Evolutionary conservation across 2,329 filamentous ascomycete species (phyloP), one percentile per base, ranked within the genome.

Genomic region (Colletotrichum noveboracense): DNA sequence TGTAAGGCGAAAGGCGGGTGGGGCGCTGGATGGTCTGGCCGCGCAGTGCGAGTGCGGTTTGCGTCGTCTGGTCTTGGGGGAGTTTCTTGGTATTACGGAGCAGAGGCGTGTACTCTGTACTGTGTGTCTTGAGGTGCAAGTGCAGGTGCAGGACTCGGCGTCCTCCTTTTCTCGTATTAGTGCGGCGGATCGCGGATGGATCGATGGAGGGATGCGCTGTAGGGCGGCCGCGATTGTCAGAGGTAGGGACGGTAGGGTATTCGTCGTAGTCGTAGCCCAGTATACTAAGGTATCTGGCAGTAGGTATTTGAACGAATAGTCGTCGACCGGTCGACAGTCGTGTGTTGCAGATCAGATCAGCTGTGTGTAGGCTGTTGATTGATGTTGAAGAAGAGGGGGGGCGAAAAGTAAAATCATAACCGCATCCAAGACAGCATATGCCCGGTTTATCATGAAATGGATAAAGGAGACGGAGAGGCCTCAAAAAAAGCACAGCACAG

Each of bases 21-120:
- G 34, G 66, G 32, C 55, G 21, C 34, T 55, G 55, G 14, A 32
- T 18, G 66, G 55, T 69, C 66, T 69, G 66, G 66, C 66, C 55
- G 66, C 66, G 66, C 66, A 36, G 66, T 61, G 32, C 32, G 34
- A 24, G 43, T 36, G 38, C n/a, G 24, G 64, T 55, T n/a, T 61
- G 52, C 55, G 52, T 61, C 36, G 67, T 70, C 67, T 55, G 67
- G 67, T 64, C 32, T 70, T 52, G 58, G 65, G 26, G 10, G 70
- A 26, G 43, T 16, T 52, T 43, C 68, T 71, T 67, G 72, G 72
- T 75, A 60, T 55, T 75, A 43, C 65, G 56, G 64, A 69, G 62
- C 60, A 52, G n/a, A 48, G 43, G 43, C 43, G 43, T 48, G 43
- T 48, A n/a, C 38, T 48, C 38, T 48, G 38, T 48, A 48, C 43